Conservation (phyloP, 2,329 filamentous ascomycete genomes). For the Penicillium sp. region DNA sequence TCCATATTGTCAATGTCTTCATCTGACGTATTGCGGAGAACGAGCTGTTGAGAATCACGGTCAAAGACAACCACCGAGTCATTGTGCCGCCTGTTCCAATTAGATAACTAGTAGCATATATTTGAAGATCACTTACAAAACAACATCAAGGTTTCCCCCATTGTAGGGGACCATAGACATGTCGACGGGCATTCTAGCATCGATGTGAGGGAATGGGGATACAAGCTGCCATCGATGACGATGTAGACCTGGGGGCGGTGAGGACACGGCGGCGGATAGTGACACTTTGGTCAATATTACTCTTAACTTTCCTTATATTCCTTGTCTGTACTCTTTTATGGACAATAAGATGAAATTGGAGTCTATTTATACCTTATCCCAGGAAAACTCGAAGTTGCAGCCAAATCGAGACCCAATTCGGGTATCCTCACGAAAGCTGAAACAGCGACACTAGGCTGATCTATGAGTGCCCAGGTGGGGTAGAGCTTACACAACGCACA, state of each 20-base stretch:
- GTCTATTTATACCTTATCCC: background rate
- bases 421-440: background rate
- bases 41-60: conserved; percentile 77
- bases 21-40: conserved; percentile 65
- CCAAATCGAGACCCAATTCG: background rate
- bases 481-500: conserved; percentile 3
- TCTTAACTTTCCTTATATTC: background rate
- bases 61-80: conserved; percentile 93
- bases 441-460: background rate
- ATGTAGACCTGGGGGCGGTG: conserved; percentile 9
- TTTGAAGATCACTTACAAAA: conserved; percentile 40
- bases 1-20: conserved; percentile 53
- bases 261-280: background rate
- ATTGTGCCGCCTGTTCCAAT: conserved; percentile 71
- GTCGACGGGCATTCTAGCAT: conserved; percentile 36
- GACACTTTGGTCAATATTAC: background rate
- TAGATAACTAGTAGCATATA: conserved; percentile 9
- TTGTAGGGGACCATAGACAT: conserved; percentile 48
- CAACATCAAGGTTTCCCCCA: conserved; percentile 45
- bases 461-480: conserved; percentile 4
- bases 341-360: background rate
- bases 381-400: background rate
- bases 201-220: conserved; percentile 5
- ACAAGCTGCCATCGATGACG: conserved; percentile 6
- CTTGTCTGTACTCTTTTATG: background rate